Percentiles rank a stretch among this genome's conserved stretches.
These are phyloP conservation scores for Rutstroemia sp. DNA, from an alignment of 2,329 filamentous ascomycete genomes.

Conservation along the genomic window DNA sequence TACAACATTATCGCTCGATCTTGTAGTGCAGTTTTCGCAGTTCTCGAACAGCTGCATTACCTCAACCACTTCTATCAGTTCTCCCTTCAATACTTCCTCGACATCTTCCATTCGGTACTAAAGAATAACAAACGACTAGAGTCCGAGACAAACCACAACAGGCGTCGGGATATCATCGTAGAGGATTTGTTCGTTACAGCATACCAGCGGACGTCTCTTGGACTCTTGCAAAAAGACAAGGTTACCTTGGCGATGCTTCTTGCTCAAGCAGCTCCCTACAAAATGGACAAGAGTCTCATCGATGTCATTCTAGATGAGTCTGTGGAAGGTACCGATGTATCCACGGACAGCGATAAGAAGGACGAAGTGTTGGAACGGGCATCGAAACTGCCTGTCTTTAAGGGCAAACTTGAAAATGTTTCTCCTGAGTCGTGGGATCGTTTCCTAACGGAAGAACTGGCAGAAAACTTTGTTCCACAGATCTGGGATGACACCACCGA, in stretches of 20 bases:
- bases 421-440: conserved; percentile 63
- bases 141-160: conserved; percentile 65
- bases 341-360: conserved; percentile 54
- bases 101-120: conserved; percentile 93
- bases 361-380: conserved; percentile 64
- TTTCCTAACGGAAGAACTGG: conserved; percentile 80
- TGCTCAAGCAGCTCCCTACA: conserved; percentile 90
- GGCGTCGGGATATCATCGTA: conserved; percentile 82
- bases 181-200: conserved; percentile 85
- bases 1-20: conserved; percentile 91
- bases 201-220: conserved; percentile 88
- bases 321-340: conserved; percentile 71
- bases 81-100: conserved; percentile 94
- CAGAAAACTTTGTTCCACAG: conserved; percentile 73
- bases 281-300: conserved; percentile 86
- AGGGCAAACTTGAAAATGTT: conserved; percentile 59
- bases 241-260: conserved; percentile 93
- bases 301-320: conserved; percentile 78
- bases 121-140: conserved; percentile 69
- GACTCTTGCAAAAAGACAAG: conserved; percentile 86
- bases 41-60: conserved; percentile 94
- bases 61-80: conserved; percentile 99
- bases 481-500: conserved; percentile 62
- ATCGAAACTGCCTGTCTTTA: conserved; percentile 64
- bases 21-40: conserved; percentile 95